Evolutionary conservation across 2,329 filamentous ascomycete genomes (phyloP).

Genomic region (Furcasterigmium sp.): DNA sequence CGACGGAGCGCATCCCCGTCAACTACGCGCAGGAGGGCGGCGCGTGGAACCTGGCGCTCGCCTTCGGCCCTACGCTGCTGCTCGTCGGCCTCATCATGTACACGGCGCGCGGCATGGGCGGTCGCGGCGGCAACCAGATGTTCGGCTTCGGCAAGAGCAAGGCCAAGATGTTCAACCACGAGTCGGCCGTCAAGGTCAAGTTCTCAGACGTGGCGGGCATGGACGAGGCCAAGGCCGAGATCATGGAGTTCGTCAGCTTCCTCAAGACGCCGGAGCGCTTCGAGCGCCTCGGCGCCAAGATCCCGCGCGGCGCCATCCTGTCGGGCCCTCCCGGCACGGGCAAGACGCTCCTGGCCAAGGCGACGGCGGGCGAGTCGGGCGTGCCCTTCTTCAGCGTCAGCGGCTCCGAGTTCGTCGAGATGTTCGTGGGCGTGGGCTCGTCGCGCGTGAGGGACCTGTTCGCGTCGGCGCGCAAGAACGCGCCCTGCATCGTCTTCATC

Average conservation of each 20-base stretch:
- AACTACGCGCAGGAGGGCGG: constrained; percentile 77
- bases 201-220: constrained; percentile 95
- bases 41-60: constrained; percentile 65
- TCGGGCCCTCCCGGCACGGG: constrained; percentile 97
- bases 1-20: constrained; percentile 85
- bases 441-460: constrained; percentile 94
- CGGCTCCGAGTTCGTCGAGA: constrained; percentile 98
- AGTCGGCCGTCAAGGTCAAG: constrained; percentile 93
- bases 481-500: constrained; percentile 98
- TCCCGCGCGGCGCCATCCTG: constrained; percentile 91
- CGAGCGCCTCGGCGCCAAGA: constrained; percentile 92
- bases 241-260: constrained; percentile 99
- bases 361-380: constrained; percentile 91
- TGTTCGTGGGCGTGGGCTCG: constrained; percentile 98
- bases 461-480: constrained; percentile 88
- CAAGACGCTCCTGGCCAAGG: constrained; percentile 96
- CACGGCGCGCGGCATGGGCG: constrained; percentile 69
- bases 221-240: constrained; percentile 96
- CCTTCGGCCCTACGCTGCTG: constrained; percentile 81
- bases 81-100: constrained; percentile 80
- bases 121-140: constrained; percentile 69
- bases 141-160: constrained; percentile 96
- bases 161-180: constrained; percentile 96
- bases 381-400: constrained; percentile 98
- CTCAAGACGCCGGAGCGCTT: constrained; percentile 90